Base-by-base conservation (phyloP, 2,329 filamentous ascomycete genomes). In the Cadophora sp. region DNA sequence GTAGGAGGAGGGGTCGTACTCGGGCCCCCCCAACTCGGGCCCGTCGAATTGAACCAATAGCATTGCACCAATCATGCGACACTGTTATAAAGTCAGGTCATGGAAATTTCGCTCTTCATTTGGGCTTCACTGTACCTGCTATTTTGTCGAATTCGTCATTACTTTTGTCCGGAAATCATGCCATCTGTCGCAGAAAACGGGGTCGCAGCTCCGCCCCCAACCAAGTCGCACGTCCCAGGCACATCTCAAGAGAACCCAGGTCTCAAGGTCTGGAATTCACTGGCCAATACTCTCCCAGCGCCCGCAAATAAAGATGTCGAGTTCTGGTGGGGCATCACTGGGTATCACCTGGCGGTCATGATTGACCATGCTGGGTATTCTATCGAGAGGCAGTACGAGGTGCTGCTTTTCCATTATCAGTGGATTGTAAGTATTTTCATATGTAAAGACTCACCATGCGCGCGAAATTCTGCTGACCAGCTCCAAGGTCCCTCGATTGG, bases 71-170 rank as follows among this genome's bases (percentile, higher is more conserved):
- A 45, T 45, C 43, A 45, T 45, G n/a, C 43, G 43, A n/a, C 43
- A 45, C 43, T 45, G 43, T 45, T 45, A 45, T 45, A 45, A 45
- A 45, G 43, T 45, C 43, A 45, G 43, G 43, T 45, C 43, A 45
- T 45, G 43, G 43, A 20, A 45, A 45, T 45, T 45, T 45, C 43
- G 16, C 43, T 45, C 43, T 45, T 45, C 43, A 45, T 45, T 45
- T 20, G 43, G 43, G 16, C 8, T 45, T 45, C 43, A 45, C 43
- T 45, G 1, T 45, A 45, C 43, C 43, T 45, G 43, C 43, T 45
- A 45, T 2, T 45, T 45, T 45, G 43, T 45, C 43, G 43, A 45
- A 45, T 45, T 45, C 43, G 43, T 45, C 43, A 45, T 45, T 45
- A 45, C 43, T 45, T 45, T 45, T 18, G 43, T 45, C 43, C 43